These are phyloP conservation scores for Rickenella mellea DNA, from an alignment of 768 basidiomycete species.

Conservation along the genomic window DNA sequence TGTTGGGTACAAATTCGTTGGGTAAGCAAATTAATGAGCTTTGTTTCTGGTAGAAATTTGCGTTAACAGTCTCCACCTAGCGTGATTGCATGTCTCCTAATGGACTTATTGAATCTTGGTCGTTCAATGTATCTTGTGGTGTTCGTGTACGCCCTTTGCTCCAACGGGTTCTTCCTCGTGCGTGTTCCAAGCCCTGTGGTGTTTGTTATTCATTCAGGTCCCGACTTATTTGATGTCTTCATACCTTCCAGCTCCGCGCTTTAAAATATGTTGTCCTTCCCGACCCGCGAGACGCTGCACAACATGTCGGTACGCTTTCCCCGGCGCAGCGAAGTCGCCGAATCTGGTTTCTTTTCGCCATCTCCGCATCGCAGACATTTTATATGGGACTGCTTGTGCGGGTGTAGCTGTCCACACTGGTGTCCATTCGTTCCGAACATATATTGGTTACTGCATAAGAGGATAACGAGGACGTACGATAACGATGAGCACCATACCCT, in stretches of 20 bases:
- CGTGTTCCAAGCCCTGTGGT: constrained; percentile 18
- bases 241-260: constrained; percentile 66
- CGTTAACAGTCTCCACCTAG: constrained; percentile 25
- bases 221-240: neutral
- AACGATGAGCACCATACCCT: too few relatives aligned
- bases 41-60: neutral
- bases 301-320: constrained; percentile 44
- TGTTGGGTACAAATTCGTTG: constrained; percentile 96
- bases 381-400: constrained; percentile 83
- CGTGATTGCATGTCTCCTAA: constrained; percentile 75
- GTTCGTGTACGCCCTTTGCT: constrained; percentile 79
- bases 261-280: constrained; percentile 87
- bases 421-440: neutral
- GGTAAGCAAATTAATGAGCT: constrained; percentile 36
- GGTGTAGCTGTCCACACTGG: constrained; percentile 23
- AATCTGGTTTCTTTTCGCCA: constrained; percentile 82
- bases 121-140: constrained; percentile 55
- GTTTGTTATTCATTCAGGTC: neutral
- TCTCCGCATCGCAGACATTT: constrained; percentile 71
- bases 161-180: constrained; percentile 92
- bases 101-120: constrained; percentile 54
- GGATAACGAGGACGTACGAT: too few relatives aligned
- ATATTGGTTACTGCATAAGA: too few relatives aligned
- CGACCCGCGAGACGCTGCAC: constrained; percentile 44
- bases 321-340: constrained; percentile 74